Conservation (phyloP, 2,329 filamentous ascomycete genomes). For the Gnomoniopsis smithogilvyi region DNA sequence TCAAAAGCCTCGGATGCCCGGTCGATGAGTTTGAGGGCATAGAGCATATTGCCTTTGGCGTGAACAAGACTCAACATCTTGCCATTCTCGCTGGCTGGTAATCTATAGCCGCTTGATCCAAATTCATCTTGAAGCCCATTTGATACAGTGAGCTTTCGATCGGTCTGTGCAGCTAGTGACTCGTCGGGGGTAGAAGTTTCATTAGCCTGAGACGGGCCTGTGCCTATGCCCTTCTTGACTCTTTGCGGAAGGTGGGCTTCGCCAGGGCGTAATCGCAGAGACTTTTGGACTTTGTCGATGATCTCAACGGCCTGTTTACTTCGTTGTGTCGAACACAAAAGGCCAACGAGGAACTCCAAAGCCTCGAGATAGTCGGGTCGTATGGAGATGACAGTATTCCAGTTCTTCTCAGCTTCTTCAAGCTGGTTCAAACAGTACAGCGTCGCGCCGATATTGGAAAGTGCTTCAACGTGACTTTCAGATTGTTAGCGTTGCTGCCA, state of each 20-base stretch:
- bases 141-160: slow-evolving; percentile 13
- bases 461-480: slow-evolving; percentile 79
- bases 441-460: slow-evolving; percentile 89
- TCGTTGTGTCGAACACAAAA: slow-evolving; percentile 78
- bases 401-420: slow-evolving; percentile 80
- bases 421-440: slow-evolving; percentile 79
- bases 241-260: slow-evolving; percentile 23
- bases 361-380: slow-evolving; percentile 91
- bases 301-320: slow-evolving; percentile 82
- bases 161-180: slow-evolving; percentile 20
- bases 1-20: slow-evolving; percentile 87
- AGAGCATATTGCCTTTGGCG: slow-evolving; percentile 98
- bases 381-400: slow-evolving; percentile 78
- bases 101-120: slow-evolving; percentile 77
- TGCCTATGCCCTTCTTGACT: slow-evolving; percentile 20
- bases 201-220: slow-evolving; percentile 18
- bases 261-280: slow-evolving; percentile 49
- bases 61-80: slow-evolving; percentile 91
- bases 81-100: slow-evolving; percentile 85
- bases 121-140: slow-evolving; percentile 41
- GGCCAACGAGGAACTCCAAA: slow-evolving; percentile 86
- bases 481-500: slow-evolving; percentile 19
- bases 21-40: slow-evolving; percentile 78
- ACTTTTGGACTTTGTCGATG: slow-evolving; percentile 79
- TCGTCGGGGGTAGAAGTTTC: slow-evolving; percentile 21